phyloP scores from a whole-genome alignment of 1,284 basidiomycete genomes.

The Sporisorium scitamineum region DNA sequence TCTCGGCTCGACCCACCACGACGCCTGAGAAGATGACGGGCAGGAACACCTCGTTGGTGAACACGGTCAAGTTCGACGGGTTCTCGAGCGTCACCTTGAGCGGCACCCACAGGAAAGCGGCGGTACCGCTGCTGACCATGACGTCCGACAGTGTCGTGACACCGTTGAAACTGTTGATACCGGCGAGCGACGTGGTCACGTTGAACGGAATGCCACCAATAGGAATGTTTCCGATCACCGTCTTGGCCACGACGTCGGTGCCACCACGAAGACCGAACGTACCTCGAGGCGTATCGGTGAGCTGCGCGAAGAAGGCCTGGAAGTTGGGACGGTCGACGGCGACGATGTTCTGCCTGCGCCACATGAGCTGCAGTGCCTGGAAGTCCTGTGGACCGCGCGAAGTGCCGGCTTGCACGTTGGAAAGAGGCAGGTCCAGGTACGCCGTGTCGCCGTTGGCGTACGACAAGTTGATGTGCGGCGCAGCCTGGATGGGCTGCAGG shows the following conservation, averaged over 20 bases:
- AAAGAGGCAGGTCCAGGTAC: conserved; percentile 74
- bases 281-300: conserved; percentile 74
- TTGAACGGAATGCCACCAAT: conserved; percentile 78
- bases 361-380: conserved; percentile 73
- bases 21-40: conserved; percentile 76
- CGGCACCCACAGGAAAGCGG: conserved; percentile 39
- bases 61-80: conserved; percentile 74
- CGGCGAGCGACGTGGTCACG: conserved; percentile 74
- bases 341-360: conserved; percentile 73
- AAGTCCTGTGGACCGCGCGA: conserved; percentile 77
- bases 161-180: conserved; percentile 68
- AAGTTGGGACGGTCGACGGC: conserved; percentile 76
- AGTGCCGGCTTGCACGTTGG: conserved; percentile 74
- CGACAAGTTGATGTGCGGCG: conserved; percentile 74
- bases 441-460: conserved; percentile 74
- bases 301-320: conserved; percentile 74
- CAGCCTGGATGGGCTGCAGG: conserved; percentile 76
- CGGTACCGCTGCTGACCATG: conserved; percentile 52
- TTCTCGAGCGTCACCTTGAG: conserved; percentile 52
- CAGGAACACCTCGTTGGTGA: conserved; percentile 75
- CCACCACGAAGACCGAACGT: conserved; percentile 75
- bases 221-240: conserved; percentile 77
- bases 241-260: conserved; percentile 76
- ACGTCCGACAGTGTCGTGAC: conserved; percentile 71
- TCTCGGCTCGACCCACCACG: conserved; percentile 70